These are phyloP conservation scores for Brassica hybrid DNA, from an alignment of 441 rosid genomes.

Conservation along the genomic window DNA sequence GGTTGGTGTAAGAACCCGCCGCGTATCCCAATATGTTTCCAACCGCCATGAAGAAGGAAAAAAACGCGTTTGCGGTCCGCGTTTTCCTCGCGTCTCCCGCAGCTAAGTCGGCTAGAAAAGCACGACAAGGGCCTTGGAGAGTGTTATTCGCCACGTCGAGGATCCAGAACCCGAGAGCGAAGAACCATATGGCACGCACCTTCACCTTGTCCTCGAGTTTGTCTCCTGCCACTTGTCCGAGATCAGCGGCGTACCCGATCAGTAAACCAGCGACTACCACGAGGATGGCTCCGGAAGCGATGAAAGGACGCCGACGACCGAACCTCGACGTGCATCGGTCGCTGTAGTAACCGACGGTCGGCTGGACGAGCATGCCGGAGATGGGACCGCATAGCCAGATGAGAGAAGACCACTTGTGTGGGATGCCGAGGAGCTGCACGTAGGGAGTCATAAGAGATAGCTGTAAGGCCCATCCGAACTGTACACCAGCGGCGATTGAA, in stretches of 20 bases:
- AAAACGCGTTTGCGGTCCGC: slow-evolving; percentile 60
- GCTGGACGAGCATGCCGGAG: slow-evolving; percentile 62
- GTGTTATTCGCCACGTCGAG: slow-evolving; percentile 79
- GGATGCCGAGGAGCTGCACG: slow-evolving; percentile 81
- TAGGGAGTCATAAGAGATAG: slow-evolving; percentile 82
- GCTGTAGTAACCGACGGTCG: slow-evolving; percentile 76
- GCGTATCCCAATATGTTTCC: slow-evolving; percentile 86
- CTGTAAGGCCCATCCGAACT: slow-evolving; percentile 91
- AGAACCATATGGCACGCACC: slow-evolving; percentile 2
- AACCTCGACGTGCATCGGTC: slow-evolving; percentile 77
- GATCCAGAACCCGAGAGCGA: slow-evolving; percentile 26
- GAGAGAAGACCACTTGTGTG: slow-evolving; percentile 81
- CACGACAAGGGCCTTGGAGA: slow-evolving; percentile 88
- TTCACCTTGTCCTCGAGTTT: not conserved
- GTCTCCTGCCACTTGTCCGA: slow-evolving; percentile 53
- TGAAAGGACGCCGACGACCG: slow-evolving; percentile 89
- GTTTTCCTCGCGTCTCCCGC: slow-evolving; percentile 54
- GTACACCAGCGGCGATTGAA: slow-evolving; percentile 77
- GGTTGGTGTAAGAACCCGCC: slow-evolving; percentile 63
- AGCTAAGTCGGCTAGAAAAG: slow-evolving; percentile 75
- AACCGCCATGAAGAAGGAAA: slow-evolving; percentile 86
- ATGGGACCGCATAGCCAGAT: slow-evolving; percentile 84
- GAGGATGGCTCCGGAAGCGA: slow-evolving; percentile 53
- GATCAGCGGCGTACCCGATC: slow-evolving; percentile 79
- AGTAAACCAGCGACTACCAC: slow-evolving; percentile 69